These are phyloP conservation scores for Leishmania tarentolae DNA, from an alignment of 208 protist genomes.

Conservation along the genomic window DNA sequence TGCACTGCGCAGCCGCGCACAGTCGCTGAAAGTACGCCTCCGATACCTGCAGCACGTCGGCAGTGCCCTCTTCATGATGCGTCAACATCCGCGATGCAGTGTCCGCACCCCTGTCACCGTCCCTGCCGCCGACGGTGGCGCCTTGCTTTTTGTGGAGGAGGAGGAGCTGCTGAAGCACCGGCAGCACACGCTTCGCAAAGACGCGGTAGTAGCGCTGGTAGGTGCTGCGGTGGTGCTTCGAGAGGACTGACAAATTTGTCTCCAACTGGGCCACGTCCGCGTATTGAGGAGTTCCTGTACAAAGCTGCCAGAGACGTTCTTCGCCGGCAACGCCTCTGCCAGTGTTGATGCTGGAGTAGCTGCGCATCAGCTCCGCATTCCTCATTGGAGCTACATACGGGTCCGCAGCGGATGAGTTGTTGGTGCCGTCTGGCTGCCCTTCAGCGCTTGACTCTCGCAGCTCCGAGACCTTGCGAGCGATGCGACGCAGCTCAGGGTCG, in stretches of 20 bases:
- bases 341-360: not conserved
- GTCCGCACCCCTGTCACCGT: not conserved
- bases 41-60: constrained; percentile 1
- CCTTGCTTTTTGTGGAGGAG: not conserved
- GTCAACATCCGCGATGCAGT: not conserved
- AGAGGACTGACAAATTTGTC: constrained; percentile 66
- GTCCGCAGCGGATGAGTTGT: not conserved
- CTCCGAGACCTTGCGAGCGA: not conserved
- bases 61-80: not conserved
- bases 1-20: constrained; percentile 65
- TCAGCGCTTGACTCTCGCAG: not conserved
- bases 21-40: constrained; percentile 57
- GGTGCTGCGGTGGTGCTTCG: constrained; percentile 44
- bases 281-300: constrained; percentile 38
- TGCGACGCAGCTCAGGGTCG: constrained; percentile 18
- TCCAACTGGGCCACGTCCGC: constrained; percentile 50
- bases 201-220: constrained; percentile 60
- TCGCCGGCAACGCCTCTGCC: not conserved
- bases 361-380: not conserved
- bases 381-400: not conserved
- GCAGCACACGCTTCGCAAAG: constrained; percentile 52
- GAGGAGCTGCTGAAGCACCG: constrained; percentile 29
- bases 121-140: not conserved
- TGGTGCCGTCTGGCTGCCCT: not conserved
- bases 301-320: not conserved